Evolutionary conservation across 768 basidiomycete species (phyloP), one percentile per base, ranked within the genome.

Genomic region (Macrolepiota dolichaula): DNA sequence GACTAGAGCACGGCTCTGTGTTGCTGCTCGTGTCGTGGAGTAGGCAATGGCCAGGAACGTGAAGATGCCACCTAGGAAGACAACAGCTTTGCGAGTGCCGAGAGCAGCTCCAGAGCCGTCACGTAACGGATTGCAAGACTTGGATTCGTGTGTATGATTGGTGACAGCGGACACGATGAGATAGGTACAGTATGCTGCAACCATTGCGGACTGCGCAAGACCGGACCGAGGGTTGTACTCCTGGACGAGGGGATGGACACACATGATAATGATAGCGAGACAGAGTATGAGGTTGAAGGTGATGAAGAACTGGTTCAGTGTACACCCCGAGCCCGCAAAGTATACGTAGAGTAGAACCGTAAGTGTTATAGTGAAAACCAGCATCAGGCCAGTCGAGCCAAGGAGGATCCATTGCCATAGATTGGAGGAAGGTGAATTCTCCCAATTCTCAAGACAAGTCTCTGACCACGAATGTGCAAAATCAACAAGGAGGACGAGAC

Each of bases 381-480:
- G 98, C 84, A 95, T 89, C 50, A 84, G 77, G n/a, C 88, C 87
- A 0, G 97, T 98, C 7, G 95, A 96, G 4, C 92, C 88, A 57
- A 99, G 87, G 56, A 98, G 88, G 60, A 96, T 85, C 86, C 91
- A 98, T 72, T 97, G 94, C 97, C 97, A 99, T 54, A 96, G 74
- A 65, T 89, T 91, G 10, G 94, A 96, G 49, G 78, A 74, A 19
- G 59, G 59, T 1, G 85, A 86, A 61, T 86, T 85, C 72, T 98
- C 96, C 96, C 94, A 98, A 57, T 94, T 94, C 65, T 96, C 89
- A 55, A 98, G 83, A 72, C 96, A 98, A 5, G 87, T 96, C 75
- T 99, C 97, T 15, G 94, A 94, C 96, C 96, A 98, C 4, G 93
- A 91, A 71, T 99, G 97, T 1, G 97, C 97, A 69, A 98, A 98